Conservation (phyloP, 208 protist species). For the Kentomonas sorsogonicus region DNA sequence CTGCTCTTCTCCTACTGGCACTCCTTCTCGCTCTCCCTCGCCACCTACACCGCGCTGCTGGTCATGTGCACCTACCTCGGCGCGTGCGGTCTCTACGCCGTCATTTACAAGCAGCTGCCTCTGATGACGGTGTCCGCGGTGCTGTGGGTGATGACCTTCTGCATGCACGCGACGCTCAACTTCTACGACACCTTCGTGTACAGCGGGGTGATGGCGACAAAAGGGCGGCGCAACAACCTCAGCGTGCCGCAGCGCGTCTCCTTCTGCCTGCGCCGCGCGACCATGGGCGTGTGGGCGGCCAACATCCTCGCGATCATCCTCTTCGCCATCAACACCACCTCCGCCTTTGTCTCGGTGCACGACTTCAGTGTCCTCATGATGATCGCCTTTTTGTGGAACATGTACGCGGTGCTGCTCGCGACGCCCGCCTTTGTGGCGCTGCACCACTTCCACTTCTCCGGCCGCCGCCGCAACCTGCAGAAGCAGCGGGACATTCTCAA, state of each 20-base stretch:
- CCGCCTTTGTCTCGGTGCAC: conserved; percentile 34
- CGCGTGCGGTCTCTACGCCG: conserved; percentile 28
- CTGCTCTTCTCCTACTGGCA: conserved; percentile 33
- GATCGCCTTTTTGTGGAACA: conserved; percentile 47
- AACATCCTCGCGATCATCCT: conserved; percentile 44
- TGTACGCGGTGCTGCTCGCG: conserved; percentile 37
- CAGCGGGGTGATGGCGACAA: conserved; percentile 53
- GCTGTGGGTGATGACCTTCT: conserved; percentile 48
- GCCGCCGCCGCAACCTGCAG: conserved; percentile 38
- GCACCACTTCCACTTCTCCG: conserved; percentile 56
- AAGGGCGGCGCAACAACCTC: conserved; percentile 49
- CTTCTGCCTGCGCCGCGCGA: conserved; percentile 40
- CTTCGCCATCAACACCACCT: conserved; percentile 51
- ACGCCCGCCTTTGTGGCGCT: conserved; percentile 45
- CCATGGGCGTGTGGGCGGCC: conserved; percentile 33
- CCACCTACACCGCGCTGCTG: conserved; percentile 26
- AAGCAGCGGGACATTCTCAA: conserved; percentile 40
- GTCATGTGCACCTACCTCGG: conserved; percentile 34
- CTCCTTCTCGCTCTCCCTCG: conserved; percentile 28
- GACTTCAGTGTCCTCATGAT: conserved; percentile 62
- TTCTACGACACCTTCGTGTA: conserved; percentile 67
- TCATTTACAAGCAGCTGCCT: conserved; percentile 32
- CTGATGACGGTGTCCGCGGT: conserved; percentile 37
- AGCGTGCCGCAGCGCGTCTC: conserved; percentile 55
- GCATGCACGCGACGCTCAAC: conserved; percentile 48